These are phyloP conservation scores for Cenchrus purpureus DNA, from an alignment of 176 grass and related monocot species.

Conservation along the genomic window DNA sequence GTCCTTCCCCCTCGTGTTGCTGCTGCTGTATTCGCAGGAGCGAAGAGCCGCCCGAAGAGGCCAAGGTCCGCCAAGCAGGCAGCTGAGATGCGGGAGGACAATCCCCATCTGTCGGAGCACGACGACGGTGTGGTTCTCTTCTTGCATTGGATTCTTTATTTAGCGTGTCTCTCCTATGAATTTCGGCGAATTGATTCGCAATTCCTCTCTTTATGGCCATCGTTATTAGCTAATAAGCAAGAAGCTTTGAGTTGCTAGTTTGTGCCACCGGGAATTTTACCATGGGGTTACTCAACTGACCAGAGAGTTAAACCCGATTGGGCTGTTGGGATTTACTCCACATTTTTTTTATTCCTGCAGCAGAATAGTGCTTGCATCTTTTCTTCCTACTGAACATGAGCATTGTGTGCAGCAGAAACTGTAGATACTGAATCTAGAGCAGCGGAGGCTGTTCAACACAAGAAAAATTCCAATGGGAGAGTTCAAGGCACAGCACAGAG, in stretches of 20 bases:
- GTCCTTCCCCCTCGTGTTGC: background rate
- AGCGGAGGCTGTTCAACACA: background rate
- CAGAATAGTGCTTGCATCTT: background rate
- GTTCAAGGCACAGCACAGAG: constrained; percentile 22
- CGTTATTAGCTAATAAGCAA: no score
- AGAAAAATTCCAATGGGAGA: constrained; percentile 13
- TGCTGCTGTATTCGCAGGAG: background rate
- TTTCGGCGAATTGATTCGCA: no score
- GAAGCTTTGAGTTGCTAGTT: no score
- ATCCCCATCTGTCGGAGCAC: background rate
- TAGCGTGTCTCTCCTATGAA: no score
- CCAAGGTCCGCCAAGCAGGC: background rate
- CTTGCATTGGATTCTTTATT: background rate
- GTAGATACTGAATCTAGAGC: constrained; percentile 7
- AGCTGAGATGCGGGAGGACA: background rate
- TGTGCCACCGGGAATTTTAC: no score
- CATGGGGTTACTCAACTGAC: no score
- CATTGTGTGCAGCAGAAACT: constrained; percentile 26
- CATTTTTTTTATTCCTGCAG: background rate
- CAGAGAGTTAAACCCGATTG: no score
- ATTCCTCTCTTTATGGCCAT: no score
- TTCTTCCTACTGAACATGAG: background rate
- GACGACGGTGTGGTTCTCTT: constrained; percentile 4
- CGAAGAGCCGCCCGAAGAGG: background rate
- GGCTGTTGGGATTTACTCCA: no score